phyloP scores from a whole-genome alignment of 192 early-diverging fungal genomes.

The Coemansia asiatica region DNA sequence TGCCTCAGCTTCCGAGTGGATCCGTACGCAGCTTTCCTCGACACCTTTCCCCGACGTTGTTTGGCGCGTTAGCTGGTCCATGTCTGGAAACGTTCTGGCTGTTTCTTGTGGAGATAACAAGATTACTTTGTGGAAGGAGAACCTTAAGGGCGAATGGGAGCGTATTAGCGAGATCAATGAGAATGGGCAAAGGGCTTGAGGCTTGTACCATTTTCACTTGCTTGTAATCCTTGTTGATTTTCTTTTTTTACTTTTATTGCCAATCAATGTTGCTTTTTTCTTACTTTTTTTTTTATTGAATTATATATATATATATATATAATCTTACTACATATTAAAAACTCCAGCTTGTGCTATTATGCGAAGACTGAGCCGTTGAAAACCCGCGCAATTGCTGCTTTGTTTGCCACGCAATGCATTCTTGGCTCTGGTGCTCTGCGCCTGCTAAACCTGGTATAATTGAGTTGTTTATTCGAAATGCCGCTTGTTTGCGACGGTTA shows the following conservation, averaged over 20 bases:
- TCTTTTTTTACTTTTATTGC: not conserved
- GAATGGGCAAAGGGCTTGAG: constrained; percentile 34
- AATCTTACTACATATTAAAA: not conserved
- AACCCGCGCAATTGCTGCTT: constrained; percentile 10
- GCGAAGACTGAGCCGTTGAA: not conserved
- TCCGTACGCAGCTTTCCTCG: constrained; percentile 64
- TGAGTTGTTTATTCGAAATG: not conserved
- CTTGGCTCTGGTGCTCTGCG: not conserved
- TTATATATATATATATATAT: not conserved
- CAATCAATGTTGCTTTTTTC: not conserved
- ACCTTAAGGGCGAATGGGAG: constrained; percentile 87
- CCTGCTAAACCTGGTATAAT: not conserved
- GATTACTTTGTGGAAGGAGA: constrained; percentile 96
- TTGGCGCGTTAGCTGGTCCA: constrained; percentile 98
- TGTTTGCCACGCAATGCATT: not conserved
- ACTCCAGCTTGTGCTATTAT: constrained; percentile 12
- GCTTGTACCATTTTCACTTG: not conserved
- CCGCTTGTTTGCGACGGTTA: not conserved
- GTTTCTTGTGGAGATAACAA: constrained; percentile 97
- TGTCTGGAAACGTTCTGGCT: constrained; percentile 92
- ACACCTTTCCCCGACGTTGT: constrained; percentile 94
- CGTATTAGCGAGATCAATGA: constrained; percentile 73
- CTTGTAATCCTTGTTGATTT: constrained; percentile 3
- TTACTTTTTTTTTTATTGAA: not conserved
- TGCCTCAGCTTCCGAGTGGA: constrained; percentile 62